A percentile compares a stretch with the other conserved stretches of the same genome.
phyloP scores from a whole-genome alignment of 139 green algal genomes.

The Prasinococcaceae sp. region DNA sequence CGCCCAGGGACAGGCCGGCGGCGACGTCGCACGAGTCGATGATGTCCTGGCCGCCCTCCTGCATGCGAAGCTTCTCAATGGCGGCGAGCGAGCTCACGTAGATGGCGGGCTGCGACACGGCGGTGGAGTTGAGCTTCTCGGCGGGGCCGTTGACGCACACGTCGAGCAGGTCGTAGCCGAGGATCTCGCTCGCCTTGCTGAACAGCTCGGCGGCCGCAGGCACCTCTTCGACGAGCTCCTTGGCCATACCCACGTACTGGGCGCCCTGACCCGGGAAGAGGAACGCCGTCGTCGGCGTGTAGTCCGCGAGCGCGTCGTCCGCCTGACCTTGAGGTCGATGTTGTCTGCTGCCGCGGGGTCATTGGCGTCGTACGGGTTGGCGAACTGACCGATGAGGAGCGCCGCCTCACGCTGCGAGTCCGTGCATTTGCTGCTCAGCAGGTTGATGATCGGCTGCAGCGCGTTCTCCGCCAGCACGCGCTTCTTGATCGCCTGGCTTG shows the following conservation, averaged over 20 bases:
- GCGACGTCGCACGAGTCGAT: conserved; percentile 66
- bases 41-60: conserved; percentile 48
- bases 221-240: conserved; percentile 56
- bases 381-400: conserved; percentile 94
- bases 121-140: conserved; percentile 91
- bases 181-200: conserved; percentile 78
- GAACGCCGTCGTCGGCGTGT: conserved; percentile 70
- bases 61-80: conserved; percentile 77
- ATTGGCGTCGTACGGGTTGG: conserved; percentile 69
- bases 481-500: conserved; percentile 56
- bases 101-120: conserved; percentile 75
- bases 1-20: conserved; percentile 73
- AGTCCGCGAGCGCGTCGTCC: conserved; percentile 72
- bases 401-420: conserved; percentile 90
- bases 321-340: conserved; percentile 18
- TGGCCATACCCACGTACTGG: conserved; percentile 50
- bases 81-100: conserved; percentile 88
- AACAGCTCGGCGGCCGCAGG: conserved; percentile 83
- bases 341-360: conserved; percentile 3
- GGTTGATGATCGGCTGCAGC: conserved; percentile 91
- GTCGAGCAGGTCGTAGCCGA: conserved; percentile 92
- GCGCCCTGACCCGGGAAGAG: conserved; percentile 78
- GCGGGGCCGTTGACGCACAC: conserved; percentile 82
- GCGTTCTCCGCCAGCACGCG: conserved; percentile 65
- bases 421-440: conserved; percentile 53